phyloP scores from a whole-genome alignment of 768 basidiomycete genomes.

The Cystofilobasidium macerans region DNA sequence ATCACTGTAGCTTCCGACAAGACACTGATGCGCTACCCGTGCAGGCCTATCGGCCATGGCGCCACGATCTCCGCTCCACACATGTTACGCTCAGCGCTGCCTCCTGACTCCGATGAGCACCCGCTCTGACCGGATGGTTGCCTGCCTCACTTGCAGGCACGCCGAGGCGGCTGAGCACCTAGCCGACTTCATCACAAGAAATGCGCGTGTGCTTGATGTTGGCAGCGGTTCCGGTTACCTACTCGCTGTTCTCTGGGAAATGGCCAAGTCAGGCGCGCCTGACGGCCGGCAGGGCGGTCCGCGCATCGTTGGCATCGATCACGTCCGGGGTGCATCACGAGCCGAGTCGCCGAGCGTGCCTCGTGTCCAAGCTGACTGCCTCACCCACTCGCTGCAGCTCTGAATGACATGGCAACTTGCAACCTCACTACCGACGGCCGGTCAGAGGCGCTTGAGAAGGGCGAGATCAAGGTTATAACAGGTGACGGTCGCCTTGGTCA shows the following conservation, averaged over 20 bases:
- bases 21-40: background rate
- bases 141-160: constrained; percentile 45
- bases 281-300: constrained; percentile 43
- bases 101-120: background rate
- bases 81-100: constrained; percentile 50
- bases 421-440: constrained; percentile 63
- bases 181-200: constrained; percentile 57
- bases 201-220: constrained; percentile 71
- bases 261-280: constrained; percentile 43
- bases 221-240: constrained; percentile 84
- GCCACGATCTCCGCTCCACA: constrained; percentile 96
- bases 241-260: constrained; percentile 64
- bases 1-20: background rate
- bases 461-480: constrained; percentile 51
- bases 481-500: constrained; percentile 74
- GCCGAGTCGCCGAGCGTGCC: no score
- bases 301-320: constrained; percentile 75
- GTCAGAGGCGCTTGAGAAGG: constrained; percentile 46
- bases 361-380: background rate
- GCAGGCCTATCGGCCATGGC: constrained; percentile 61
- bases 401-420: constrained; percentile 47
- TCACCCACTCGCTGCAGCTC: background rate
- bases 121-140: background rate
- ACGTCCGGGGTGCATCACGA: constrained; percentile 51
- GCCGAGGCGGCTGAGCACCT: constrained; percentile 74